A percentile compares a stretch with the other conserved stretches of the same genome.
Conservation (phyloP, 2,329 filamentous ascomycete species). For the Fusarium proliferatum region DNA sequence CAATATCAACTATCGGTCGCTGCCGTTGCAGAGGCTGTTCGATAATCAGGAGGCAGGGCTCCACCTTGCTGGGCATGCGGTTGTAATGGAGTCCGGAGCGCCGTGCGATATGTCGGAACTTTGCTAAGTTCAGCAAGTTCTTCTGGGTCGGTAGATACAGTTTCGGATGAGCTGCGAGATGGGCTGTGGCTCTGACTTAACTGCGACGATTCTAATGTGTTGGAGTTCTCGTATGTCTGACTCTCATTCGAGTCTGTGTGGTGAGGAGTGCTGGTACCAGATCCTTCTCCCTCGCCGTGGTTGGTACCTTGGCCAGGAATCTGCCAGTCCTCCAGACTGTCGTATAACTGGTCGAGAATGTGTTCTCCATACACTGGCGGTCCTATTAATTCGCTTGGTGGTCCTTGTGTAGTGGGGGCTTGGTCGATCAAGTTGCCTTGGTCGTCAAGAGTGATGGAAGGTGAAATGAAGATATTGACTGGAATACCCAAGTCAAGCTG, state of each 20-base stretch:
- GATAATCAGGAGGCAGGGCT: conserved; percentile 71
- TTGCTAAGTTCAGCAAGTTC: conserved; percentile 74
- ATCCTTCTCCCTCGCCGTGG: conserved; percentile 63
- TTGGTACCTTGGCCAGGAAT: conserved; percentile 73
- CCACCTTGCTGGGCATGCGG: conserved; percentile 61
- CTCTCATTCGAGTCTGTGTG: conserved; percentile 51
- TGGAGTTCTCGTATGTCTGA: conserved; percentile 52
- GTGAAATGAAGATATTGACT: conserved; percentile 92
- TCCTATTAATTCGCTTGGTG: conserved; percentile 71
- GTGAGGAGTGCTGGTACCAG: conserved; percentile 53
- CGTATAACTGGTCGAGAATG: conserved; percentile 89
- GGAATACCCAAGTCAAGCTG: conserved; percentile 88
- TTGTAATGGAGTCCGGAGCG: conserved; percentile 71
- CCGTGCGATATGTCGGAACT: conserved; percentile 81
- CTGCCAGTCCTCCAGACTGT: conserved; percentile 84
- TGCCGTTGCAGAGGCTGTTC: conserved; percentile 49
- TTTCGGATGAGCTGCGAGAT: conserved; percentile 61
- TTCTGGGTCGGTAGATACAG: conserved; percentile 64
- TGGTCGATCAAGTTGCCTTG: conserved; percentile 79
- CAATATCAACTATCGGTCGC: neutral
- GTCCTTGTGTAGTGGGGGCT: conserved; percentile 58
- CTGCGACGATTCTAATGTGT: neutral
- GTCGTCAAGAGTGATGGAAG: conserved; percentile 86
- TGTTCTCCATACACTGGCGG: conserved; percentile 93
- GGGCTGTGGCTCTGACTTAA: conserved; percentile 45